Conservation (phyloP, 139 green algal genomes). For the Marvania coccoides region DNA sequence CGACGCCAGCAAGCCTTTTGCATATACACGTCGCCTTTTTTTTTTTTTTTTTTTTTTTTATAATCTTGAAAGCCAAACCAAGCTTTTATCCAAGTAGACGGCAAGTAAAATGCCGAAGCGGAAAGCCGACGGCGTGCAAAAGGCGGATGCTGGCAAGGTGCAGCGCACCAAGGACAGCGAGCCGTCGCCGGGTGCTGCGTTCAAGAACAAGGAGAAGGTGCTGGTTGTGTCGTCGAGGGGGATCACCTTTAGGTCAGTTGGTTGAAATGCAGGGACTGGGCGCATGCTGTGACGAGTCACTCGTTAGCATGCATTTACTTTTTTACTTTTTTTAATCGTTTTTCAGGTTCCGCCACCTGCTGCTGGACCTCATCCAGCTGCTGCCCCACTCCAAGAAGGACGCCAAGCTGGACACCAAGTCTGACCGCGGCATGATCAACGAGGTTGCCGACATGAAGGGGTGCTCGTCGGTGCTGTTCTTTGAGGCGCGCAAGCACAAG, state of each 20-base stretch:
- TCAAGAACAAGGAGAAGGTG: conserved; percentile 20
- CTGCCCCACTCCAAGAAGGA: conserved; percentile 95
- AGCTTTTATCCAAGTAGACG: too few relatives aligned
- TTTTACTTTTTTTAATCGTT: background rate
- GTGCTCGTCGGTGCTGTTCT: conserved; percentile 88
- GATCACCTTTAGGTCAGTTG: conserved; percentile 15
- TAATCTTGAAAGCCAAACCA: too few relatives aligned
- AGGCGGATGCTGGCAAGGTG: background rate
- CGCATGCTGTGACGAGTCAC: background rate
- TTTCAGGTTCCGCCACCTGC: conserved; percentile 84
- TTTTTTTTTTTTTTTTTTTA: too few relatives aligned
- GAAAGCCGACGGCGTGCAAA: background rate
- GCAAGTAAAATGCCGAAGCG: background rate
- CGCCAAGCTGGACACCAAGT: conserved; percentile 95
- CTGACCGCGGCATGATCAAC: conserved; percentile 76
- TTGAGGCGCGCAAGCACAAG: conserved; percentile 90
- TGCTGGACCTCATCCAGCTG: conserved; percentile 83
- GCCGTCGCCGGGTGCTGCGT: too few relatives aligned
- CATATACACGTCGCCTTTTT: too few relatives aligned
- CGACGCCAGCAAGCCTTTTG: too few relatives aligned
- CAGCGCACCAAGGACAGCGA: conserved; percentile 2
- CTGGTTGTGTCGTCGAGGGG: conserved; percentile 14
- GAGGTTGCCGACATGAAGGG: conserved; percentile 92
- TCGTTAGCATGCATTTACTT: background rate
- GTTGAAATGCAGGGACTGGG: background rate